Conservation (phyloP, 1,284 basidiomycete species). For the Singerocomus inundabilis region DNA sequence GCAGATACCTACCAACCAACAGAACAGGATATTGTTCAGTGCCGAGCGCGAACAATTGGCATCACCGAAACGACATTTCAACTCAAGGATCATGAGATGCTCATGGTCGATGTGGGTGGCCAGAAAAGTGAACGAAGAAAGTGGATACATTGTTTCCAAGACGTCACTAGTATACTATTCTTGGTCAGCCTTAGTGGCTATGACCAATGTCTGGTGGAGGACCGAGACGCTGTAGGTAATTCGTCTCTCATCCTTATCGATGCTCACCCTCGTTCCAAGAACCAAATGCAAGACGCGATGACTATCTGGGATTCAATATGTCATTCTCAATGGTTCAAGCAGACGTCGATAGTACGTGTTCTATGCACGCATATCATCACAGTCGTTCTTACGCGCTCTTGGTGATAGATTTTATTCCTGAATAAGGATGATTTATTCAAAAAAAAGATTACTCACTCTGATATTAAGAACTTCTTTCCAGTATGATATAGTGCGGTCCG, state of each 20-base stretch:
- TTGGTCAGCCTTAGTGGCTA: constrained; percentile 85
- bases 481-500: constrained; percentile 41
- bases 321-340: constrained; percentile 90
- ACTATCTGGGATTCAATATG: constrained; percentile 95
- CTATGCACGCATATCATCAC: background rate
- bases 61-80: constrained; percentile 92
- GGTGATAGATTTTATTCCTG: constrained; percentile 80
- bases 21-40: constrained; percentile 84
- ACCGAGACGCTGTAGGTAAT: constrained; percentile 77
- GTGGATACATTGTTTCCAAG: constrained; percentile 87
- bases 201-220: constrained; percentile 92
- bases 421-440: constrained; percentile 91
- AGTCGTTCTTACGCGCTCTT: constrained; percentile 8
- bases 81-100: constrained; percentile 70
- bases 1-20: constrained; percentile 67
- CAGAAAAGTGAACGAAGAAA: constrained; percentile 89
- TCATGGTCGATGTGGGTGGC: constrained; percentile 90
- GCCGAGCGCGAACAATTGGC: constrained; percentile 85
- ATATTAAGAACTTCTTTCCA: constrained; percentile 85
- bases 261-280: constrained; percentile 45
- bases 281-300: constrained; percentile 96
- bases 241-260: background rate
- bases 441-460: constrained; percentile 76
- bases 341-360: constrained; percentile 77
- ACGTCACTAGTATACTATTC: constrained; percentile 86